Evolutionary conservation across 2,329 filamentous ascomycete species (phyloP), one percentile per base, ranked within the genome.

Genomic region (Aspergillus pseudonomiae): DNA sequence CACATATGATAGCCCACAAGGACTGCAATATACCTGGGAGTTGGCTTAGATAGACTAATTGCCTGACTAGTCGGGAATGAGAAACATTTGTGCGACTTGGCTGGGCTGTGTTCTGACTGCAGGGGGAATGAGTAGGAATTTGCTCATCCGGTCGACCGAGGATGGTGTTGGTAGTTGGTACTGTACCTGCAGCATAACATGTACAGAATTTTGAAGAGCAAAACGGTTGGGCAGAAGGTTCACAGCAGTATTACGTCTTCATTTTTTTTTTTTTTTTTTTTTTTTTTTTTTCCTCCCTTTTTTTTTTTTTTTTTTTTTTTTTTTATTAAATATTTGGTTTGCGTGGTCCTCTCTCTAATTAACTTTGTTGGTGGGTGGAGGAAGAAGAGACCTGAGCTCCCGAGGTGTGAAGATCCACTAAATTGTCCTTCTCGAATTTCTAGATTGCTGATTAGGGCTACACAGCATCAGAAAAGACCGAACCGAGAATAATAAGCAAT

Each of bases 1-100:
- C 60, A 65, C 54, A 63, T 63, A 62, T 62, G 60, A 62, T 61
- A 59, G 59, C 41, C 46, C 43, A 65, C 53, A 61, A 32, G 24
- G 46, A 50, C 9, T 30, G 26, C 4, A 30, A 26, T 19, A 43
- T 21, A 21, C 26, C 12, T 30, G 7, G 16, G 30, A 9, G 21
- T 48, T 11, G 14, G 41, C 21, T 26, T 54, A 36, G 24, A n/a
- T n/a, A 34, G 45, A 55, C 32, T 50, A 16, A 26, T 28, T 34
- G 21, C 24, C 46, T 34, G 55, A 39, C 11, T n/a, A 28, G 34
- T 46, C 21, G 16, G 48, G 36, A 24, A n/a, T 32, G 21, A 46
- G 55, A 53, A 39, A 59, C 56, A 58, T 46, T 56, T 60, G 63
- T 63, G 57, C 60, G 41, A 65, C 63, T 63, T 54, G 50, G 50